Percentiles rank a stretch among this genome's conserved stretches.
Conservation (phyloP, 257 asterid genomes). For the Solanum medicagineum region DNA sequence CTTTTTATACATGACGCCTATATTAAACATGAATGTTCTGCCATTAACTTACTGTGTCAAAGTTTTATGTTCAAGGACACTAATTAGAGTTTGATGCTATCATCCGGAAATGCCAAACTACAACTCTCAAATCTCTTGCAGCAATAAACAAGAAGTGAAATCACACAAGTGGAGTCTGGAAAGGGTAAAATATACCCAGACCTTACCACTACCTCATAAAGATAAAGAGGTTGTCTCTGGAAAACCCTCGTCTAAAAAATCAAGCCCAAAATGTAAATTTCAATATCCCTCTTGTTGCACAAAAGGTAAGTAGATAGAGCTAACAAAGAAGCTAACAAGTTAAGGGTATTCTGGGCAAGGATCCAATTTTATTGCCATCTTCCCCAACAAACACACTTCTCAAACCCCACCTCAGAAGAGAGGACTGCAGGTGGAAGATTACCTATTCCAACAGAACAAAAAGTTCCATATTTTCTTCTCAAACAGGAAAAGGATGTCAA, state of each 20-base stretch:
- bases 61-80: not conserved
- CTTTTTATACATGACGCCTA: no score
- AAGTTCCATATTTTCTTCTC: not conserved
- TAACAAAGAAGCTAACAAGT: not conserved
- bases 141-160: not conserved
- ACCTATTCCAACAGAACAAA: conserved; percentile 5
- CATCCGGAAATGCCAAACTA: not conserved
- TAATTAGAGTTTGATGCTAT: not conserved
- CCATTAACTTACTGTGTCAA: not conserved
- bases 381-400: conserved; percentile 12
- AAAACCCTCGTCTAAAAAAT: no score
- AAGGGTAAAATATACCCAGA: no score
- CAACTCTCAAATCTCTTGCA: not conserved
- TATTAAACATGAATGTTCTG: not conserved
- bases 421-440: conserved; percentile 2
- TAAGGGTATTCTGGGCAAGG: not conserved
- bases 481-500: not conserved
- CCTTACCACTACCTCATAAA: no score
- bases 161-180: no score
- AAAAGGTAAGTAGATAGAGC: not conserved
- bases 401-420: conserved; percentile 5
- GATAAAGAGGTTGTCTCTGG: no score
- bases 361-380: conserved; percentile 5
- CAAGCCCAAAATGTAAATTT: no score
- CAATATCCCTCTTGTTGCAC: not conserved